Base-by-base conservation (phyloP, 2,329 filamentous ascomycete species). In the Colletotrichum sp. region DNA sequence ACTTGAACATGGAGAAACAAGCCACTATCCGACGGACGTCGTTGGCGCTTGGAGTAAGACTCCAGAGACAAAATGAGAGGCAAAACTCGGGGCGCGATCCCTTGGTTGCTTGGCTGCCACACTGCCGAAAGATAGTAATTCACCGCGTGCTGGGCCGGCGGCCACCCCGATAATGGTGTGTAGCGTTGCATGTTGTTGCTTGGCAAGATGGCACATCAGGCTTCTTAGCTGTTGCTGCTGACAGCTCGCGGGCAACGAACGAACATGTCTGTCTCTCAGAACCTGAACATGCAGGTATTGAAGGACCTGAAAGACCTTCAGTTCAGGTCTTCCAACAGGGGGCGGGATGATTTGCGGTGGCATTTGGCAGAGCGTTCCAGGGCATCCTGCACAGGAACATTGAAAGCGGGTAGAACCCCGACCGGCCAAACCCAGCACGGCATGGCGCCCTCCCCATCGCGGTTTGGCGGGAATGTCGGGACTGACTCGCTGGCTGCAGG, bases 391-490 rank as follows among this genome's bases (percentile, higher is more conserved):
- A 67, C 63, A 64, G 69, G 36, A 69, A 72, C 73, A 71, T 57
- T 52, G 73, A 69, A 72, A 72, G 62, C 73, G 73, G 69, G 63
- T 72, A 67, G 73, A 76, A 76, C 29, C 69, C 72, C 72, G 72
- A 57, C 69, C 34, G 39, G 62, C 55, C 64, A 63, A 62, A 55
- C 69, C 39, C 27, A 63, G 63, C 32, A 36, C 69, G 69, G 67
- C 57, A 32, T 71, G 59, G 49, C 36, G 27, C 25, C 59, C n/a
- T 65, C 71, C 55, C 25, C 22, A 11, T 59, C 22, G 30, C 6
- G 39, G 29, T 39, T 29, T 25, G 34, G 69, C 32, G 44, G 36
- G 36, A 62, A 62, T 62, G 73, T 63, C 55, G 63, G 30, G 57
- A 64, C 69, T 68, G 73, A 68, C 69, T 72, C 73, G 69, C 69